Evolutionary conservation across 179 eudicot genomes (phyloP).

Genomic region (Heliamphora pulchella): DNA sequence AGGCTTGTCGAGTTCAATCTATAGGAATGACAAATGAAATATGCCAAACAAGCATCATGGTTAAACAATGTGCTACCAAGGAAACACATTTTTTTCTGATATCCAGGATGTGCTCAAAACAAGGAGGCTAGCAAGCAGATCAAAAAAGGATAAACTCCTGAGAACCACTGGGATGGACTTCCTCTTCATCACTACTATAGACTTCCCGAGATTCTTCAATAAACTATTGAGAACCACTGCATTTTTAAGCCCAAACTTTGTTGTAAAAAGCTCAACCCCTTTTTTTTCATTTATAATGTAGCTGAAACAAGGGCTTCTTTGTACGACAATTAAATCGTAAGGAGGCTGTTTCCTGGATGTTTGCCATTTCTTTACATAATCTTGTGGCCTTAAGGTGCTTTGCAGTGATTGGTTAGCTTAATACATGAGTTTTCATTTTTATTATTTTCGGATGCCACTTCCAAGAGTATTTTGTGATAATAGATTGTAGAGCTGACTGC

Average conservation of each 20-base stretch:
- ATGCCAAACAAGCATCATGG: not conserved
- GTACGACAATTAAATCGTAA: not conserved
- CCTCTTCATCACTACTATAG: too few species aligned
- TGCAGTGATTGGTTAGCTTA: not conserved
- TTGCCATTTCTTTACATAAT: too few species aligned
- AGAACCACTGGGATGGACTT: not conserved
- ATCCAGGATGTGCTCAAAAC: not conserved
- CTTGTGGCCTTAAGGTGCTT: not conserved
- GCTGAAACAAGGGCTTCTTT: not conserved
- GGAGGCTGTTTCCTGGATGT: not conserved
- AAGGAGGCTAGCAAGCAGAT: too few species aligned
- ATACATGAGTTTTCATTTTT: not conserved
- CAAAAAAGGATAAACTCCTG: not conserved
- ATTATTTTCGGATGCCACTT: not conserved
- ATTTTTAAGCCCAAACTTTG: not conserved
- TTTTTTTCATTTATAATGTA: too few species aligned
- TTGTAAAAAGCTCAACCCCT: not conserved
- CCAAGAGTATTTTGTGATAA: not conserved
- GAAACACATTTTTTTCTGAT: not conserved
- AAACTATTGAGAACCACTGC: not conserved
- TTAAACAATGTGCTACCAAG: not conserved
- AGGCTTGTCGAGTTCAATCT: not conserved
- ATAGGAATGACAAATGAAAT: not conserved
- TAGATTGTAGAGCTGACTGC: not conserved
- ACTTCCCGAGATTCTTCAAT: too few species aligned